Evolutionary conservation across 148 eudicot species (phyloP), one percentile per base, ranked within the genome.

Genomic region (Amaranthus hypochondriacus): DNA sequence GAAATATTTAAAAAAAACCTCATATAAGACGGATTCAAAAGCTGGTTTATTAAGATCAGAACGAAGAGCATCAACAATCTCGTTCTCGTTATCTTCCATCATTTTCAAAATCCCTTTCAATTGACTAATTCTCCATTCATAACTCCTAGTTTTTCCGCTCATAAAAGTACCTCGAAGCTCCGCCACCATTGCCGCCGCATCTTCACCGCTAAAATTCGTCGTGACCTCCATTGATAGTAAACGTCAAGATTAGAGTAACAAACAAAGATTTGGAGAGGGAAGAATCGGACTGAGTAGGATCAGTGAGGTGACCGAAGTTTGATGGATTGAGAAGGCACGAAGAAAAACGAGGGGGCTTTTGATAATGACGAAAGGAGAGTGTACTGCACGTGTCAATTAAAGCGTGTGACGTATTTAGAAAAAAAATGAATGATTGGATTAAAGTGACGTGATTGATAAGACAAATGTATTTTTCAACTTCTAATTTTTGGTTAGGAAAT

Each of bases 91-190:
- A 59, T 82, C 75, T 1, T 79, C 83, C 4, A 81, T 7, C 66
- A 91, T 57, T 59, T 76, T 89, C 12, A 80, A 51, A 4, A 91
- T 66, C 12, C 81, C 83, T 66, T 84, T 89, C 81, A 91, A 71
- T 89, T 91, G 97, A 66, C 80, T 68, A 2, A 78, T 80, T 70
- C 97, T 85, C 97, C 97, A 91, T 68, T 89, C 88, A 65, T 84
- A 86, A 58, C 80, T 86, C 85, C 78, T 85, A 46, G 93, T 91
- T 55, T 79, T 89, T 3, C 91, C 93, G 2, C 62, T 65, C 18
- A 39, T 48, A 56, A 72, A 87, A 9, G 74, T 78, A 4, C 58
- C 67, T 9, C 93, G 76, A 52, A 91, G 80, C 52, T 91, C 93
- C 71, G 73, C 66, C 89, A 84, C 70, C 82, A 81, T 14, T 65